These are phyloP conservation scores for Salix purpurea DNA, from an alignment of 345 rosid species.

Conservation along the genomic window DNA sequence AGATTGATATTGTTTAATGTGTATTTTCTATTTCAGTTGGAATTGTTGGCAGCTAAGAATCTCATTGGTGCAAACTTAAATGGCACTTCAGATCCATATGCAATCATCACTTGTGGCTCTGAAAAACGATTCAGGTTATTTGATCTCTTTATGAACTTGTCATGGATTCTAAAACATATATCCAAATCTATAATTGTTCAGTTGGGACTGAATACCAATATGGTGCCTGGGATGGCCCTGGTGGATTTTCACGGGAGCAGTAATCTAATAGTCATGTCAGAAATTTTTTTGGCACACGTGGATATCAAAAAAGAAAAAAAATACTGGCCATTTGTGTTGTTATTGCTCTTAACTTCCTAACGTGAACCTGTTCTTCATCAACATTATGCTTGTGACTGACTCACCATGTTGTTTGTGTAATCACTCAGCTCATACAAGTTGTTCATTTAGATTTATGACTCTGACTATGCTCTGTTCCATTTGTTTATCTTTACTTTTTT, in stretches of 20 bases:
- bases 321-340: not conserved
- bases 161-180: not conserved
- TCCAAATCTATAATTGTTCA: not conserved
- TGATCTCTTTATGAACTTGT: conserved; percentile 10
- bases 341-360: not conserved
- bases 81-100: conserved; percentile 98
- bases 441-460: no score
- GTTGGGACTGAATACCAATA: not conserved
- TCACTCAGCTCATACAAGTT: not conserved
- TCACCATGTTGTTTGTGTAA: not conserved
- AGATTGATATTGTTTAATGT: not conserved
- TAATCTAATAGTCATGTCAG: not conserved
- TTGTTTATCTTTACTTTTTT: conserved; percentile 14
- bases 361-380: not conserved
- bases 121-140: conserved; percentile 91
- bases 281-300: not conserved
- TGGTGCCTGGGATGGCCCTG: not conserved
- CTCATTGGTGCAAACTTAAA: conserved; percentile 90
- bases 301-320: not conserved
- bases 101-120: conserved; percentile 91
- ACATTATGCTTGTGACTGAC: not conserved
- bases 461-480: not conserved
- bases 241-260: not conserved
- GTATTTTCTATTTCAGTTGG: conserved; percentile 52
- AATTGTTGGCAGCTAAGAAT: conserved; percentile 95